phyloP scores from a whole-genome alignment of 257 asterid genomes.

The Dorcoceras hygrometricum region DNA sequence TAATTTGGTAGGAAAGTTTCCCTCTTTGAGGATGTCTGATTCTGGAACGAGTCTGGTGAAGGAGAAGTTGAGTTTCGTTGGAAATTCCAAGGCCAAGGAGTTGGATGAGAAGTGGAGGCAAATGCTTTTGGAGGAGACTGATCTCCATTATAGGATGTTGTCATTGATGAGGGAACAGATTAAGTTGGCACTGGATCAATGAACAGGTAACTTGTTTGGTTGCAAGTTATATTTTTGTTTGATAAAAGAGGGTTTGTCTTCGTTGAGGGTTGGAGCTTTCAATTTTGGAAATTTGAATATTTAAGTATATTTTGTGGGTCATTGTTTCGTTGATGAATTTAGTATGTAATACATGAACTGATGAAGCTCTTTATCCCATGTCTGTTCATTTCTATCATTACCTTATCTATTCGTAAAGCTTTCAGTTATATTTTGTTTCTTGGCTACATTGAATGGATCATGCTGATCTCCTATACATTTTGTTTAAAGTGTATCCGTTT shows the following conservation, averaged over 20 bases:
- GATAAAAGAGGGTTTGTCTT: neutral
- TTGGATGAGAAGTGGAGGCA: conserved; percentile 62
- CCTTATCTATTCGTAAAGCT: neutral
- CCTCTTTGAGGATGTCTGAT: conserved; percentile 20
- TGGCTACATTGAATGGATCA: neutral
- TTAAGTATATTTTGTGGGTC: neutral
- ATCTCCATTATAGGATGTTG: conserved; percentile 35
- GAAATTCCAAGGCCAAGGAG: conserved; percentile 41
- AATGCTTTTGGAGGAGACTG: conserved; percentile 37
- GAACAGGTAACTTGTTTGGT: conserved; percentile 20
- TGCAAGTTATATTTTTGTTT: conserved; percentile 13
- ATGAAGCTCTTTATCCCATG: neutral
- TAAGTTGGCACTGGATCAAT: conserved; percentile 28
- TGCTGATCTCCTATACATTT: neutral
- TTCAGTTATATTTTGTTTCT: neutral
- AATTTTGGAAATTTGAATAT: neutral
- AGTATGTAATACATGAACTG: neutral
- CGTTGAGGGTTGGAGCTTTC: neutral
- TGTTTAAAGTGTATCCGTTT: neutral
- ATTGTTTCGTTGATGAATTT: conserved; percentile 8
- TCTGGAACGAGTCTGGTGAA: conserved; percentile 18
- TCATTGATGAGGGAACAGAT: conserved; percentile 38
- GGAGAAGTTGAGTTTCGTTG: conserved; percentile 40
- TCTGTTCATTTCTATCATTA: neutral
- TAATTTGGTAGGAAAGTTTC: conserved; percentile 1